Conservation (phyloP, 192 early-diverging fungal genomes). For the Cladochytrium replicatum region DNA sequence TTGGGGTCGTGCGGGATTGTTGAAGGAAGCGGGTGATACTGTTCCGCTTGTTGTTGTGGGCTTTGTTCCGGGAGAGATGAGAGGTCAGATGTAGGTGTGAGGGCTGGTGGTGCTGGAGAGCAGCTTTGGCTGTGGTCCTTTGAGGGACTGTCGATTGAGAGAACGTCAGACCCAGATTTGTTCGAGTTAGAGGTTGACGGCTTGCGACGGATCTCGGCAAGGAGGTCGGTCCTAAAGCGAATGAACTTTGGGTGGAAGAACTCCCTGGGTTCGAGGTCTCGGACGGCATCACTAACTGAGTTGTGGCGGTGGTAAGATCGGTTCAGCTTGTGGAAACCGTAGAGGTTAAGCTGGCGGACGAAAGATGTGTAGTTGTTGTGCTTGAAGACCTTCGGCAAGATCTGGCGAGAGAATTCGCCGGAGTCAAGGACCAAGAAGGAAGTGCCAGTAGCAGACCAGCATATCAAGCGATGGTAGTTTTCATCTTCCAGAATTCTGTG, state of each 20-base stretch:
- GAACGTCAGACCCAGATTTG: no score
- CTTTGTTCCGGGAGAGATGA: no score
- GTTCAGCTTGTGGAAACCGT: slow-evolving; percentile 84
- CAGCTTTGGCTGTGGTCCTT: no score
- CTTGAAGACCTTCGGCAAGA: slow-evolving; percentile 81
- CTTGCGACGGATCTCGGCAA: slow-evolving; percentile 21
- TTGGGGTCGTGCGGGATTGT: no score
- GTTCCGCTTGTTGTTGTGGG: no score
- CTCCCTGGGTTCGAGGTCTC: slow-evolving; percentile 18
- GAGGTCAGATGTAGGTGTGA: no score
- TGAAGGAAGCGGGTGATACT: no score
- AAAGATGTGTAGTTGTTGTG: slow-evolving; percentile 86
- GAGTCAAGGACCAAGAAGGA: slow-evolving; percentile 24
- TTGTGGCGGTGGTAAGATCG: slow-evolving; percentile 24
- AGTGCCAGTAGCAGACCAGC: slow-evolving; percentile 14
- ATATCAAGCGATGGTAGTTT: slow-evolving; percentile 16
- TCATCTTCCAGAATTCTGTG: slow-evolving; percentile 22
- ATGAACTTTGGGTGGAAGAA: slow-evolving; percentile 30
- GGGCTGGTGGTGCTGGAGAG: no score
- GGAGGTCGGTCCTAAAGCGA: slow-evolving; percentile 1
- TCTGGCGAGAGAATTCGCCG: slow-evolving; percentile 64
- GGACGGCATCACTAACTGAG: not conserved
- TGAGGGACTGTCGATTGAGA: no score
- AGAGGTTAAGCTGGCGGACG: slow-evolving; percentile 90
- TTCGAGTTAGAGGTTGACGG: slow-evolving; percentile 5